Evolutionary conservation across 495 filamentous ascomycete genomes (phyloP).

Genomic region (Podospora conica): DNA sequence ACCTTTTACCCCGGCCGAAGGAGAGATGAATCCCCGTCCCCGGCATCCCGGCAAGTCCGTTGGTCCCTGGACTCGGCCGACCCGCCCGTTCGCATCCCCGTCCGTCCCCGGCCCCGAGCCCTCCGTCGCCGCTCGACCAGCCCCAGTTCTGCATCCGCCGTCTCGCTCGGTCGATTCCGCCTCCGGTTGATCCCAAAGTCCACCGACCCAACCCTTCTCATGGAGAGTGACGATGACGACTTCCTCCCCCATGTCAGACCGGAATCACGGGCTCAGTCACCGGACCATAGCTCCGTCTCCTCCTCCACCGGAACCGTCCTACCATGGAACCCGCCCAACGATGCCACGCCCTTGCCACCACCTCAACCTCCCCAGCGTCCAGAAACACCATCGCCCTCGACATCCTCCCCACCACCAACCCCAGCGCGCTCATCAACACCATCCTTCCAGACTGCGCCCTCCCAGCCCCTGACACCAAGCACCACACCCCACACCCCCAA

Average conservation of each 20-base stretch:
- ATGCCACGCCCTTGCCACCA: not conserved
- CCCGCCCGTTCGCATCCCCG: not conserved
- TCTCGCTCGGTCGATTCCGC: not conserved
- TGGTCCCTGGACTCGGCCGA: not conserved
- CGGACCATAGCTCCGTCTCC: not conserved
- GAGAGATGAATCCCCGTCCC: not conserved
- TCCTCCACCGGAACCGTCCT: not conserved
- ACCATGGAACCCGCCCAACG: not conserved
- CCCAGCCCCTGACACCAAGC: not conserved
- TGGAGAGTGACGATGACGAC: not conserved
- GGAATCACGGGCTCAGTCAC: not conserved
- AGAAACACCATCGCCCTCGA: not conserved
- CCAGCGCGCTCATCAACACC: not conserved
- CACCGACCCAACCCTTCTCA: not conserved
- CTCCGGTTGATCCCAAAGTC: not conserved
- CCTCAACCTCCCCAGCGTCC: not conserved
- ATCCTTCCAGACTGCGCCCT: not conserved
- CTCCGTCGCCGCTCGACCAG: not conserved
- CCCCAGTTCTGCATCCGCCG: not conserved
- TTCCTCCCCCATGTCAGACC: not conserved
- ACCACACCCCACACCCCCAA: not conserved
- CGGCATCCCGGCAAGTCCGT: not conserved
- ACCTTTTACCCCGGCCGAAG: not conserved
- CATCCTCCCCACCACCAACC: not conserved
- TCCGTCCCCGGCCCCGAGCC: not conserved